Evolutionary conservation across 768 basidiomycete species (phyloP), one percentile per base, ranked within the genome.

Genomic region (Ramaria sp.): DNA sequence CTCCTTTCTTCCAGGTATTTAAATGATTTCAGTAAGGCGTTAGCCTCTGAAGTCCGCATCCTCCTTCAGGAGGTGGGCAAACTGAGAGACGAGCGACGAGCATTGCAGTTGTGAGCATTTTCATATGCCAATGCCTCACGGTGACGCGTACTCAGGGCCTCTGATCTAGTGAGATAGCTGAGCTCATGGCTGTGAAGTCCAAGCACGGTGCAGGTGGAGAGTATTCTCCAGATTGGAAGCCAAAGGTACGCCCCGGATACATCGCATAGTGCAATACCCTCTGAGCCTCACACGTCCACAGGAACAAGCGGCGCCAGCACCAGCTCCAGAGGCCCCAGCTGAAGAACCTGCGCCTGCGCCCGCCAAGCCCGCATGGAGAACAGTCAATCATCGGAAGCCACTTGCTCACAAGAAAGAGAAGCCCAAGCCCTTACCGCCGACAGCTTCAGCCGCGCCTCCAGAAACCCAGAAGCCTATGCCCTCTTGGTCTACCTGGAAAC

Each of bases 401-500:
- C 13, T 50, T 20, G 51, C 55, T 13, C 59, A 51, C 43, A 51
- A 53, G 47, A 59, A 54, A 38, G 53, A 54, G 11, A 20, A 34
- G 4, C 27, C 59, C 11, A 59, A 62, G 37, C 41, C 61, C 17
- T 59, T 59, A 13, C 61, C 61, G 24, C 54, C 61, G n/a, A 54
- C 59, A 3, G 42, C 57, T 15, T 22, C 57, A 5, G 47, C 54
- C n/a, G 50, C 54, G 19, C 59, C 61, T 20, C 53, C 54, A 15
- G 46, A 48, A 19, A 20, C 47, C 17, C 19, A 19, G 11, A 41
- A 51, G 27, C 31, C 37, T 12, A 24, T 56, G 1, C 59, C 59
- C 4, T 37, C 88, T 1, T 91, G 88, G 88, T 81, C 88, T 0
- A 86, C 89, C 63, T 91, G 88, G 88, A 76, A 82, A 73, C 88